Evolutionary conservation across 768 basidiomycete species (phyloP).

Genomic region (Chalciporus sphaerocephalus): DNA sequence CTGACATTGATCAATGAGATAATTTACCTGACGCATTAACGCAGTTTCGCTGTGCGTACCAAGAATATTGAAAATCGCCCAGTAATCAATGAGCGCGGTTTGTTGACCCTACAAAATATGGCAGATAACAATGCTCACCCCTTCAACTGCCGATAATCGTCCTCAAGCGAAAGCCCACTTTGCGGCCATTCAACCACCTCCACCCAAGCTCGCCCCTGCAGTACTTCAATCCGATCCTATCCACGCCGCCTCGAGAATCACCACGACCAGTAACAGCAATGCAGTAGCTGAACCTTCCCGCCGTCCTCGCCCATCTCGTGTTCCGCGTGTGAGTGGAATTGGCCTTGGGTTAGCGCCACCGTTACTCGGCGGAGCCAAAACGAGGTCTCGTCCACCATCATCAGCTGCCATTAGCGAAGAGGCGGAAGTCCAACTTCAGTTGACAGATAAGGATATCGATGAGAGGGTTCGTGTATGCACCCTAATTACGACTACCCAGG

Average conservation of each 20-base stretch:
- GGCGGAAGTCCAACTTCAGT: slow-evolving; percentile 17
- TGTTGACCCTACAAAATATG: slow-evolving; percentile 12
- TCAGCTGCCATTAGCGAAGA: slow-evolving; percentile 13
- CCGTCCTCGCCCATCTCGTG: slow-evolving; percentile 30
- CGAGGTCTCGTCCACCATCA: slow-evolving; percentile 18
- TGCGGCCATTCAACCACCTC: slow-evolving; percentile 51
- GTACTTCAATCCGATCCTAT: slow-evolving; percentile 42
- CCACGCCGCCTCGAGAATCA: slow-evolving; percentile 7
- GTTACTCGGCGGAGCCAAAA: slow-evolving; percentile 9
- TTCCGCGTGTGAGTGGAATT: slow-evolving; percentile 30
- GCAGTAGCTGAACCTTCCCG: slow-evolving; percentile 17
- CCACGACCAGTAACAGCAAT: slow-evolving; percentile 5
- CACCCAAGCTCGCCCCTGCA: slow-evolving; percentile 44
- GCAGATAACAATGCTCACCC: not conserved
- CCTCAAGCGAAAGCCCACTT: slow-evolving; percentile 59
- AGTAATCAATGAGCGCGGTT: slow-evolving; percentile 73
- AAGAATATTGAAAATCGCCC: slow-evolving; percentile 85
- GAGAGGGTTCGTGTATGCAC: slow-evolving; percentile 51
- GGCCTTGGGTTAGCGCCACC: slow-evolving; percentile 24
- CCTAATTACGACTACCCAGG: not conserved
- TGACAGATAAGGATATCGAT: slow-evolving; percentile 72
- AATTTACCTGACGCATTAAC: slow-evolving; percentile 6
- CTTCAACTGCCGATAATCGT: slow-evolving; percentile 48
- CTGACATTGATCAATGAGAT: not conserved
- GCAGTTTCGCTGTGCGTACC: slow-evolving; percentile 74